Conservation (phyloP, 176 grass and related monocot genomes). For the Raddia distichophylla region DNA sequence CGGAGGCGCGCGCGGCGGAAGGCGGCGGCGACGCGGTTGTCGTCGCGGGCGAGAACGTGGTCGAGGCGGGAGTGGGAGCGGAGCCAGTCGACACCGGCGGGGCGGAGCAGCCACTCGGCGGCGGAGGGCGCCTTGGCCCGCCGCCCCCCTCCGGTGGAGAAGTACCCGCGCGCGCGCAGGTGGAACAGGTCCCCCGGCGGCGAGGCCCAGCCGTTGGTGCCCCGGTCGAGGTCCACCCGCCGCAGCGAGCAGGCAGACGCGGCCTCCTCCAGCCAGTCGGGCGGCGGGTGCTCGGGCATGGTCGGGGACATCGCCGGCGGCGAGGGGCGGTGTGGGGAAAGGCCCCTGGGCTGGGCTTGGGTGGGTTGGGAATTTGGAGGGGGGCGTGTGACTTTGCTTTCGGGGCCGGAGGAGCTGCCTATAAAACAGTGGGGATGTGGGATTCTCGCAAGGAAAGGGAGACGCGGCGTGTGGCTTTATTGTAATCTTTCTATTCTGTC, state of each 20-base stretch:
- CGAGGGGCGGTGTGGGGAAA: conserved; percentile 12
- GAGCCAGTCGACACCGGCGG: conserved; percentile 98
- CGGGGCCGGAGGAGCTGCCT: conserved; percentile 5
- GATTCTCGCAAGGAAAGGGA: neutral
- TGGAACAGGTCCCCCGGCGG: conserved; percentile 87
- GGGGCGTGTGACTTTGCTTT: conserved; percentile 33
- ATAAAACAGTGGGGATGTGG: conserved; percentile 45
- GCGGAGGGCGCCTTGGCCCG: conserved; percentile 56
- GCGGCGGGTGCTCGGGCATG: conserved; percentile 1
- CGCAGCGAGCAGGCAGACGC: conserved; percentile 62
- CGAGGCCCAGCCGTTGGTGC: conserved; percentile 91
- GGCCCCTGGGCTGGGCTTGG: neutral
- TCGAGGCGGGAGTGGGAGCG: conserved; percentile 68
- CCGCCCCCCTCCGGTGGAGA: conserved; percentile 37
- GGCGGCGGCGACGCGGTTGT: conserved; percentile 64
- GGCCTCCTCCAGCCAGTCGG: conserved; percentile 63
- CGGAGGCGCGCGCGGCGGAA: conserved; percentile 68
- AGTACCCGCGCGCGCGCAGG: conserved; percentile 64
- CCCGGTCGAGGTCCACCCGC: conserved; percentile 68
- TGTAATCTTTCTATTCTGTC: too few relatives aligned
- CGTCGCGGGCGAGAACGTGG: conserved; percentile 75
- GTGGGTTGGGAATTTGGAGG: conserved; percentile 3
- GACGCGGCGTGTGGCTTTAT: neutral
- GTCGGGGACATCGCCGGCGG: conserved; percentile 38
- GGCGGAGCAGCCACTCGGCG: conserved; percentile 68